Conservation (phyloP, 192 early-diverging fungal genomes). For the Entomortierella lignicola region DNA sequence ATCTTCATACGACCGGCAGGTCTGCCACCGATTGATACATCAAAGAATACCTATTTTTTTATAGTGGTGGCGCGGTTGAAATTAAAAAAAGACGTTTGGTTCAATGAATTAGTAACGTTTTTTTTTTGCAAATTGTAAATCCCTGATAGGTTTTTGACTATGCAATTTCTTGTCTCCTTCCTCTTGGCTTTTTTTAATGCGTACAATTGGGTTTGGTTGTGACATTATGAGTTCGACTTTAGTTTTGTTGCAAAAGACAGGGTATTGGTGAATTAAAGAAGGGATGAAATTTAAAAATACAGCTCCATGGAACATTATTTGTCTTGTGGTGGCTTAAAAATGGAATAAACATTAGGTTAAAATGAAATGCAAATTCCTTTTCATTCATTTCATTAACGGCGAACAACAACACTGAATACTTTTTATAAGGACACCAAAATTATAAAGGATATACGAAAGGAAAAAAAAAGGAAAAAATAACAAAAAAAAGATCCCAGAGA, state of each 20-base stretch:
- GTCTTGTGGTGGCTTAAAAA: no score
- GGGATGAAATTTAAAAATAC: no score
- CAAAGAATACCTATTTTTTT: conserved; percentile 78
- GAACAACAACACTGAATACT: no score
- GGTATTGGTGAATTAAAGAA: neutral
- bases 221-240: conserved; percentile 15
- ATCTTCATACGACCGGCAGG: conserved; percentile 74
- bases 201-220: conserved; percentile 49
- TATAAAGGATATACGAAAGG: neutral
- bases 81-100: neutral
- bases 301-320: no score
- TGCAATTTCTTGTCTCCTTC: neutral
- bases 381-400: no score
- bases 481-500: neutral
- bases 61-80: neutral
- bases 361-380: no score
- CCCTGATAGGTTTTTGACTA: neutral
- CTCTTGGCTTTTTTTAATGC: neutral
- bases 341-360: no score
- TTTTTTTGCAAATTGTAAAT: no score
- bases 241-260: neutral
- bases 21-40: conserved; percentile 78
- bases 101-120: neutral
- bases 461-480: neutral
- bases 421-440: no score